Evolutionary conservation across 768 basidiomycete species (phyloP).

Genomic region (Porphyrellus cyaneotinctus): DNA sequence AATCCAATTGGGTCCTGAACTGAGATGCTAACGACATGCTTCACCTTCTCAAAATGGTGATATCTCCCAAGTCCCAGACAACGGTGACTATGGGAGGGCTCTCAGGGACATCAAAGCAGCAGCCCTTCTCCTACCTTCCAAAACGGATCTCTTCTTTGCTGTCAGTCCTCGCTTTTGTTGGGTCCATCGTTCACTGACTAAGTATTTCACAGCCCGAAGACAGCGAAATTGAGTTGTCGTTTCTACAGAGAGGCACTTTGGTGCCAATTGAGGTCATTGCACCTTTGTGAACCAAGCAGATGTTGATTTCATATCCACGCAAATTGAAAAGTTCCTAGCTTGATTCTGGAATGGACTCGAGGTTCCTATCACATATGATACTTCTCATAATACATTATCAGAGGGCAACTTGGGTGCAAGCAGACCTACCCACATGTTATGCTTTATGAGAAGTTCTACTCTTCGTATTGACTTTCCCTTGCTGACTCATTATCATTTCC

Average conservation of each 20-base stretch:
- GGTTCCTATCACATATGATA: no score
- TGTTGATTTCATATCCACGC: constrained; percentile 5
- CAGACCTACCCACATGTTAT: no score
- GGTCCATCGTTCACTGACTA: neutral
- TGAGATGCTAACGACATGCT: constrained; percentile 58
- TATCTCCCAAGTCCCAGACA: constrained; percentile 41
- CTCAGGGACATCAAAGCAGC: constrained; percentile 44
- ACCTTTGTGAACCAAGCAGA: constrained; percentile 7
- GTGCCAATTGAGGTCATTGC: constrained; percentile 32
- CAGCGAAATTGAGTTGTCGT: constrained; percentile 42
- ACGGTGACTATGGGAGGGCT: constrained; percentile 39
- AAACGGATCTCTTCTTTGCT: constrained; percentile 55
- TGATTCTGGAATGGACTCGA: constrained; percentile 1
- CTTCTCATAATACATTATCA: no score
- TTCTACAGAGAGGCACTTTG: constrained; percentile 39
- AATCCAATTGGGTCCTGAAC: constrained; percentile 35
- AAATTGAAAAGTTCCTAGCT: constrained; percentile 14
- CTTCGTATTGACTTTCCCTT: no score
- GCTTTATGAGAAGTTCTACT: no score
- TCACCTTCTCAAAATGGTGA: constrained; percentile 45
- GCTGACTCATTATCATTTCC: no score
- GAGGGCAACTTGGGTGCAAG: no score
- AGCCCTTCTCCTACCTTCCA: constrained; percentile 53
- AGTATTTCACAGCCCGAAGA: constrained; percentile 43
- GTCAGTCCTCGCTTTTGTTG: constrained; percentile 23